A percentile compares a stretch with the other conserved stretches of the same genome.
Conservation (phyloP, 345 rosid species). For the Zanthoxylum bungeanum region DNA sequence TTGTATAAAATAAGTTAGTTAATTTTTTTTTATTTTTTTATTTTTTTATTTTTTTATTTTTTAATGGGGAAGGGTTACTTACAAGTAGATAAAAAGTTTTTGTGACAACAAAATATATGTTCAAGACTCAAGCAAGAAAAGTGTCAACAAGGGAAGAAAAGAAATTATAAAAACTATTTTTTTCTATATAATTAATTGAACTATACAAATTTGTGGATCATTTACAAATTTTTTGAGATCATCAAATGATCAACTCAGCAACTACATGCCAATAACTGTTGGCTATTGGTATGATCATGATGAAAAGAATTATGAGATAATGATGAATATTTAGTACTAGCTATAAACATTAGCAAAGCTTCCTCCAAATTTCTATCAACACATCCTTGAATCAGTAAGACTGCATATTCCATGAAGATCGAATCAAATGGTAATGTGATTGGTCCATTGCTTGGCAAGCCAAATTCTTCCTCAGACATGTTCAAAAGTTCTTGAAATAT, state of each 20-base stretch:
- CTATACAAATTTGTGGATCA: not conserved
- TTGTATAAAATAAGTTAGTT: no score
- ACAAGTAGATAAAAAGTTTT: no score
- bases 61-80: no score
- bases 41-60: no score
- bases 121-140: no score
- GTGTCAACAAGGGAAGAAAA: no score
- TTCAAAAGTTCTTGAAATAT: constrained; percentile 33
- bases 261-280: constrained; percentile 9
- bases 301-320: not conserved
- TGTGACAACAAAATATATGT: no score
- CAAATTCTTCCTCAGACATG: constrained; percentile 39
- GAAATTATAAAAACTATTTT: no score
- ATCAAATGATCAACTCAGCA: constrained; percentile 2
- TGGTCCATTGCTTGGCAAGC: constrained; percentile 27
- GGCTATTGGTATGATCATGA: constrained; percentile 11
- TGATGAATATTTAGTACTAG: constrained; percentile 18
- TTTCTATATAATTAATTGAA: not conserved
- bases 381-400: constrained; percentile 10
- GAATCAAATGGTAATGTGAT: constrained; percentile 30
- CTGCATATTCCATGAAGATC: constrained; percentile 21
- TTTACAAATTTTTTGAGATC: not conserved
- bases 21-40: no score
- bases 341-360: constrained; percentile 20
- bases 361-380: constrained; percentile 12